Conservation (phyloP, 2,329 filamentous ascomycete species). For the Fusarium phyllophilum region DNA sequence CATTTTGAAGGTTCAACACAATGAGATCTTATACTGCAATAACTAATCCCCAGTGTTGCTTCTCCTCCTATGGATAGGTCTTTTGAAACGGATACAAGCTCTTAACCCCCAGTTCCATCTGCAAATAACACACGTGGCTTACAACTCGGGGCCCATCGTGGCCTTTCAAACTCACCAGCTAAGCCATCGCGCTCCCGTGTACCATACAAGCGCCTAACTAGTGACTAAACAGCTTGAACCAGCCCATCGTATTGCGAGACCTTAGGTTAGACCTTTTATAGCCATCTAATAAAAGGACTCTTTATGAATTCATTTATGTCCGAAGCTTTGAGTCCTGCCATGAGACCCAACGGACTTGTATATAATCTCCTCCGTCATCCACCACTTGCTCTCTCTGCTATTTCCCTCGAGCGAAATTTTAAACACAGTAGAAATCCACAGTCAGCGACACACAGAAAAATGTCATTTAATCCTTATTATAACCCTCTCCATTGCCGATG, state of each 20-base stretch:
- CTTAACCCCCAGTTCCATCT: too few relatives aligned
- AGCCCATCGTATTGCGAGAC: background rate
- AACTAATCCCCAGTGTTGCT: background rate
- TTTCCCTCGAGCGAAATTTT: too few relatives aligned
- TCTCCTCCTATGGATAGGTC: background rate
- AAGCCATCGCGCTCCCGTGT: background rate
- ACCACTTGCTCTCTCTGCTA: too few relatives aligned
- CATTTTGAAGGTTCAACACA: background rate
- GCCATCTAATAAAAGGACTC: too few relatives aligned
- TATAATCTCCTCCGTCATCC: background rate
- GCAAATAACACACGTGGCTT: too few relatives aligned
- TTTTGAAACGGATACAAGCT: too few relatives aligned
- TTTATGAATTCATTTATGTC: background rate
- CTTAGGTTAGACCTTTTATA: accelerated
- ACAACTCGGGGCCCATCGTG: too few relatives aligned
- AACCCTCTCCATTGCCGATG: background rate
- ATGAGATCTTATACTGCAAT: background rate
- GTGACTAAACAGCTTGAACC: background rate
- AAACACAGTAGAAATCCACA: background rate
- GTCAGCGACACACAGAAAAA: background rate
- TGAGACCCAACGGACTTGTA: background rate
- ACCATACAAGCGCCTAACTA: background rate
- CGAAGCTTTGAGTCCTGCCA: too few relatives aligned
- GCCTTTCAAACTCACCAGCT: background rate
- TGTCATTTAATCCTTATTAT: background rate